Evolutionary conservation across 2,329 filamentous ascomycete genomes (phyloP).

Genomic region (Thermothelomyces thermophilus): DNA sequence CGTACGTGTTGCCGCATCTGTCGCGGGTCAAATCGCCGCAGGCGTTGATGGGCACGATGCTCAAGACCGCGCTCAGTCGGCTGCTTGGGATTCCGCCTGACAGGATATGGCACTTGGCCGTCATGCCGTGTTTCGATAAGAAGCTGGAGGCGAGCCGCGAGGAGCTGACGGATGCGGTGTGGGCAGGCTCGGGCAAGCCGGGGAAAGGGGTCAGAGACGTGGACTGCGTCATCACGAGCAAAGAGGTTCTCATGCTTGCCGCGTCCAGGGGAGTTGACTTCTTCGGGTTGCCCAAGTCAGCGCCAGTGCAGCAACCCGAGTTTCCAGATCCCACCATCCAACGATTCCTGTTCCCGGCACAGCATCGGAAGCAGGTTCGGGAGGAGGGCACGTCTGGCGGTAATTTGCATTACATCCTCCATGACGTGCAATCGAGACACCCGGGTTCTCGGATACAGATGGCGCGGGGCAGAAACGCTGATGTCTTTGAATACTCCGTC

Average conservation of each 20-base stretch:
- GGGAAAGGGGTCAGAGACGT: conserved; percentile 69
- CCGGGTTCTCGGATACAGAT: conserved; percentile 66
- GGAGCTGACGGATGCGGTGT: conserved; percentile 77
- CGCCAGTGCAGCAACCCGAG: conserved; percentile 39
- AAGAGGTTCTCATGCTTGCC: conserved; percentile 85
- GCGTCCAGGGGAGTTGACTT: conserved; percentile 74
- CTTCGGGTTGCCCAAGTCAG: conserved; percentile 51
- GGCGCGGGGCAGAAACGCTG: conserved; percentile 74
- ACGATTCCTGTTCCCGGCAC: conserved; percentile 65
- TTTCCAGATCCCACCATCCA: conserved; percentile 71
- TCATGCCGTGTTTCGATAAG: conserved; percentile 99
- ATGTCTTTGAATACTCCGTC: conserved; percentile 81
- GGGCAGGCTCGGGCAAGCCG: conserved; percentile 49
- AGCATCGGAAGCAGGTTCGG: conserved; percentile 38
- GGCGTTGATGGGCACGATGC: conserved; percentile 78
- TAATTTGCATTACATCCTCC: conserved; percentile 78
- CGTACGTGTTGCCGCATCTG: conserved; percentile 83
- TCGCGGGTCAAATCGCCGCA: conserved; percentile 91
- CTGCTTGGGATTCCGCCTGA: conserved; percentile 65
- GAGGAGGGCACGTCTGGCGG: conserved; percentile 78
- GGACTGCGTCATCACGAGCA: conserved; percentile 95
- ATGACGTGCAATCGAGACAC: conserved; percentile 62
- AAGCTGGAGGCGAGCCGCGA: conserved; percentile 92
- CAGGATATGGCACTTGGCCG: conserved; percentile 85
- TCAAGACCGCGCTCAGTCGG: conserved; percentile 79